These are phyloP conservation scores for Nannizzia gypsea DNA, from an alignment of 2,329 filamentous ascomycete species.

Conservation along the genomic window DNA sequence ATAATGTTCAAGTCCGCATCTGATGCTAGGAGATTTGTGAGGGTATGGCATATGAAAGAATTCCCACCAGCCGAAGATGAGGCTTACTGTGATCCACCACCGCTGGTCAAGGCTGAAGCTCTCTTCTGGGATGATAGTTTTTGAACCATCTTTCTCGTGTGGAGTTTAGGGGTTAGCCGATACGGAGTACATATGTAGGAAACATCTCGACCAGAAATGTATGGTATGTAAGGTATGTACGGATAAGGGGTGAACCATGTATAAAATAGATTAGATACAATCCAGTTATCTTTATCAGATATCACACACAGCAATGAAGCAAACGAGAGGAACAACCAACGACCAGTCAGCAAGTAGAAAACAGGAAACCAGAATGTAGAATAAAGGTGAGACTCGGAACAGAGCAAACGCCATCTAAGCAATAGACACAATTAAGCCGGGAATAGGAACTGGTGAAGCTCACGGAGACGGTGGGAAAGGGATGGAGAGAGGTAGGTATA, in stretches of 20 bases:
- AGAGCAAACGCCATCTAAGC: conserved; percentile 3
- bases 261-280: neutral
- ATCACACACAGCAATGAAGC: neutral
- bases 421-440: neutral
- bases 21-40: conserved; percentile 43
- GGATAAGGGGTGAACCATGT: neutral
- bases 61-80: conserved; percentile 23
- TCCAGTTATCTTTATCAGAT: conserved; percentile 2
- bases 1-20: conserved; percentile 44
- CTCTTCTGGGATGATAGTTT: conserved; percentile 12
- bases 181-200: neutral
- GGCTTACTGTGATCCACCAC: conserved; percentile 10
- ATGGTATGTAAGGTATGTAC: neutral
- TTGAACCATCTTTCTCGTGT: neutral
- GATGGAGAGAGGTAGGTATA: conserved; percentile 3
- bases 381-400: neutral
- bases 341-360: neutral
- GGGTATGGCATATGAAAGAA: conserved; percentile 42
- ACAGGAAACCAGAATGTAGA: neutral
- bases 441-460: conserved; percentile 5
- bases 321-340: neutral
- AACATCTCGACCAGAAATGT: neutral
- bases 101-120: conserved; percentile 16
- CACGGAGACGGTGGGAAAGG: conserved; percentile 9
- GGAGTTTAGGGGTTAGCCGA: too few relatives aligned